Evolutionary conservation across 208 protist genomes (phyloP).

Genomic region (Trypanosoma melophagium): DNA sequence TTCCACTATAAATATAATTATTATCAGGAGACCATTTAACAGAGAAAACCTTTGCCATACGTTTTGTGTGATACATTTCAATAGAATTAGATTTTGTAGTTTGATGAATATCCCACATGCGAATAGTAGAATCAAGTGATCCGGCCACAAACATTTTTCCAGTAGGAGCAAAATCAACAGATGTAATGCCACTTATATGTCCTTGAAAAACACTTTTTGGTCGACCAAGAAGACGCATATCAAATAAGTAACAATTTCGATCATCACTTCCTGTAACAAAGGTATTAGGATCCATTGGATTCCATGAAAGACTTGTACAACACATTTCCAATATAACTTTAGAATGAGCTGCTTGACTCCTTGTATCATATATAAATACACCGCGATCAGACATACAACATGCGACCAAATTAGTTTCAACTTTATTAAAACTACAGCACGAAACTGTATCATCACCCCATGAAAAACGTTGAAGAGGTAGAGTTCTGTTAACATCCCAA

Average conservation of each 20-base stretch:
- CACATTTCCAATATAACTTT: slow-evolving; percentile 95
- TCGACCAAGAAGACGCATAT: slow-evolving; percentile 93
- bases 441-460: slow-evolving; percentile 95
- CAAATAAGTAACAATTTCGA: slow-evolving; percentile 97
- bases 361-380: slow-evolving; percentile 95
- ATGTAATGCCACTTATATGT: slow-evolving; percentile 93
- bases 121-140: slow-evolving; percentile 94
- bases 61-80: slow-evolving; percentile 98
- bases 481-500: slow-evolving; percentile 93
- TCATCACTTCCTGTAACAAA: slow-evolving; percentile 97
- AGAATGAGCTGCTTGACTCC: slow-evolving; percentile 83
- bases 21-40: slow-evolving; percentile 93
- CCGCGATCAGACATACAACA: slow-evolving; percentile 91
- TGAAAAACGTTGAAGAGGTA: slow-evolving; percentile 91
- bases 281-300: slow-evolving; percentile 97
- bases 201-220: slow-evolving; percentile 95
- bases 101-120: slow-evolving; percentile 92
- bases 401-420: slow-evolving; percentile 90
- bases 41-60: slow-evolving; percentile 96
- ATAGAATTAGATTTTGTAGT: slow-evolving; percentile 84
- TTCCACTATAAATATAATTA: slow-evolving; percentile 94
- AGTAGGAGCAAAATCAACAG: slow-evolving; percentile 96
- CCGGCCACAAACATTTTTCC: slow-evolving; percentile 95
- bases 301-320: slow-evolving; percentile 94
- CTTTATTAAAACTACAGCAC: slow-evolving; percentile 93